Base-by-base conservation (phyloP, 768 basidiomycete genomes). In the Trametes villosa region DNA sequence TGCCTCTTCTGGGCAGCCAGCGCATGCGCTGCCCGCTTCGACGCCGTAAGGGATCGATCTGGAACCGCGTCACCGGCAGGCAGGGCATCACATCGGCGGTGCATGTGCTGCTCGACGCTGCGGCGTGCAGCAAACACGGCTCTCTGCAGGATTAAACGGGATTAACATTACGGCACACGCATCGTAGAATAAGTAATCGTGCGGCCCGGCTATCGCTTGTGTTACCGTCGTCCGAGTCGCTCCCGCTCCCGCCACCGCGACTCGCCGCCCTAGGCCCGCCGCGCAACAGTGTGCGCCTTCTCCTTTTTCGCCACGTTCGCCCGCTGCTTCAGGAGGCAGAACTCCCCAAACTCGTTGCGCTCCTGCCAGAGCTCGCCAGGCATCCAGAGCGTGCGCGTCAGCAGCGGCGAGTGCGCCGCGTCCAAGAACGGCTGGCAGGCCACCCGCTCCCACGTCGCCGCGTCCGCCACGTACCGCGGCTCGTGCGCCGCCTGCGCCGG, bases 361-460 rank as follows among this genome's bases (percentile, higher is more conserved):
- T 73, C 75, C 64, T 88, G 83, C 88, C 93, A 92, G 60, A 74
- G 75, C 46, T 79, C 72, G 13, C 87, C 85, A 7, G 96, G 96
- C 40, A 91, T 70, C 88, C 91, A 96, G 59, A 98, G 78, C 27
- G 86, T 82, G 52, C 96, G 81, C 41, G 91, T 88, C 63, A 93
- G 75, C 53, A 86, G 71, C 33, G 84, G 78, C 1, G 95, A 95
- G 69, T 89, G 83, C 26, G 79, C 78, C 8, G 86, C 83, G 71
- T 99, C 96, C 57, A 99, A 80, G 81, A 97, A 97, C 3, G 88
- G 86, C 22, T 77, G 72, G 75, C 96, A 98, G 54, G 73, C 74
- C n/a, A 92, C 86, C 20, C 86, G 86, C 46, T 96, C 89, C 94
- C 95, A 98, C 9, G 78, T 85, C 17, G 79, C 74, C 41, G 73